These are phyloP conservation scores for Penicillium sp. DNA, from an alignment of 2,329 filamentous ascomycete genomes.

Conservation along the genomic window DNA sequence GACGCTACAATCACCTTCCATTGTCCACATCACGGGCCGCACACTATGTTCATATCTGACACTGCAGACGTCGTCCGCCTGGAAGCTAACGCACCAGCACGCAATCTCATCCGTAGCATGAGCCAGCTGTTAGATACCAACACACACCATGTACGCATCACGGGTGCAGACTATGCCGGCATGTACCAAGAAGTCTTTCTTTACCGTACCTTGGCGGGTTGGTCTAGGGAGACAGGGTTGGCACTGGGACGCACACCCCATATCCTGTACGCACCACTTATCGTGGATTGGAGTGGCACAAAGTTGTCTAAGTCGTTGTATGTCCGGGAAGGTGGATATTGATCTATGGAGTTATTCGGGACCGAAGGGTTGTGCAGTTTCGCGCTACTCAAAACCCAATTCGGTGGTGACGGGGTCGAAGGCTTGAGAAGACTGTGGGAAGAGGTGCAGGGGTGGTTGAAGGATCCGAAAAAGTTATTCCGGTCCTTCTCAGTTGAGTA, in stretches of 20 bases:
- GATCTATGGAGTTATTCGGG: neutral
- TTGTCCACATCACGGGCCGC: neutral
- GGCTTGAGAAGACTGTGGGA: neutral
- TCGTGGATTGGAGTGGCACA: neutral
- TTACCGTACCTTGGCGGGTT: neutral
- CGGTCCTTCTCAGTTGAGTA: neutral
- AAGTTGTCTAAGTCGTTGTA: neutral
- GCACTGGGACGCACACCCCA: neutral
- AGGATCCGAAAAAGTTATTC: conserved; percentile 1
- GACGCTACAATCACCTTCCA: neutral
- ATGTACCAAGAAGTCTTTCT: conserved; percentile 16
- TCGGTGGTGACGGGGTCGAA: neutral
- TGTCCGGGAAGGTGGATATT: neutral
- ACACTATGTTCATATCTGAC: neutral
- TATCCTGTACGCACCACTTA: neutral
- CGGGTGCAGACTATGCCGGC: conserved; percentile 23
- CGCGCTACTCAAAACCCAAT: neutral
- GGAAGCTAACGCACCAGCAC: conserved; percentile 15
- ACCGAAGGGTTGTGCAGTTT: neutral
- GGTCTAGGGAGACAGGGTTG: neutral
- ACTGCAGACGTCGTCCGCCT: conserved; percentile 10
- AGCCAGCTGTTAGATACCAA: neutral
- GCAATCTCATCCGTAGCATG: conserved; percentile 19
- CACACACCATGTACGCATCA: conserved; percentile 3
- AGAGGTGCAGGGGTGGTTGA: neutral